Evolutionary conservation across 495 filamentous ascomycete species (phyloP).

Genomic region (Penicillium antarcticum): DNA sequence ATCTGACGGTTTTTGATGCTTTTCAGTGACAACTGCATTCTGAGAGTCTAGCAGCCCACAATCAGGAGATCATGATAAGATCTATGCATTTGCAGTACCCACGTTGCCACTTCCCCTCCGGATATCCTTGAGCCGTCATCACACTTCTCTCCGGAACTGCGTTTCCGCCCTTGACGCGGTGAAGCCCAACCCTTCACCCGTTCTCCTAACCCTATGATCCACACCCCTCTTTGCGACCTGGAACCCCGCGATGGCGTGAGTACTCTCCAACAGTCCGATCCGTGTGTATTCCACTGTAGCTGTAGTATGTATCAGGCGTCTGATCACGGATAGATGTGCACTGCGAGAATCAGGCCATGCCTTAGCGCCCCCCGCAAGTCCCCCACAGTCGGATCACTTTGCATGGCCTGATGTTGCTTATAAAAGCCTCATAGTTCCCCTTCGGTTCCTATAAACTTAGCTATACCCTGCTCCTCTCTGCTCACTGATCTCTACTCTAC

Average conservation of each 20-base stretch:
- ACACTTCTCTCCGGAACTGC: neutral
- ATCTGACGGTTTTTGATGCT: no score
- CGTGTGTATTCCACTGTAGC: neutral
- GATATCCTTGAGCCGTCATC: neutral
- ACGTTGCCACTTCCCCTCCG: neutral
- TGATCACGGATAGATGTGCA: slow-evolving; percentile 11
- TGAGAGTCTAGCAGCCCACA: no score
- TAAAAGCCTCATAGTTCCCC: slow-evolving; percentile 6
- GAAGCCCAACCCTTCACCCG: slow-evolving; percentile 1
- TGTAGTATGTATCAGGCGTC: neutral
- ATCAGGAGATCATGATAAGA: neutral
- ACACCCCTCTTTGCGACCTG: neutral
- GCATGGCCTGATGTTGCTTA: slow-evolving; percentile 21
- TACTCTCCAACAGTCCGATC: slow-evolving; percentile 7
- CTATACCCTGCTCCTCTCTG: neutral
- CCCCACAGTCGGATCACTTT: slow-evolving; percentile 21
- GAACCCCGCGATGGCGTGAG: slow-evolving; percentile 27
- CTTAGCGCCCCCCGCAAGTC: slow-evolving; percentile 6
- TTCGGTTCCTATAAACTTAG: neutral
- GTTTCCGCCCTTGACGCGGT: slow-evolving; percentile 5
- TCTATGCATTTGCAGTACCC: neutral
- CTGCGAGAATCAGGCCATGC: slow-evolving; percentile 13
- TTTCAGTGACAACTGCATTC: no score
- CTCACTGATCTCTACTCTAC: neutral
- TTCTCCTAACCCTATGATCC: neutral